Percentiles rank a stretch among this genome's conserved stretches.
These are phyloP conservation scores for Pseudogymnoascus verrucosus DNA, from an alignment of 2,329 filamentous ascomycete species.

Conservation along the genomic window DNA sequence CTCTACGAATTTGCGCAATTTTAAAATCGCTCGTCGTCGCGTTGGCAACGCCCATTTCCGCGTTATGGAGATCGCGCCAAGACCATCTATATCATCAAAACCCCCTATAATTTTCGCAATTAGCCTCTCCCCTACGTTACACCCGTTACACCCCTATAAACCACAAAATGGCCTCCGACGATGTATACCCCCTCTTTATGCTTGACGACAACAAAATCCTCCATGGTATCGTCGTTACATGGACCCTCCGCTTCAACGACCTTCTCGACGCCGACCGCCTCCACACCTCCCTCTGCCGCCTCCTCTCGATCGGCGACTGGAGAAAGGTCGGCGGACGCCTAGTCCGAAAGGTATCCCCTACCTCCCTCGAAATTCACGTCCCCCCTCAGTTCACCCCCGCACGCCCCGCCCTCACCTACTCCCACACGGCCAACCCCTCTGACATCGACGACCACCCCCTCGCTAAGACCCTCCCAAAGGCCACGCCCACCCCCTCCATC, in stretches of 20 bases:
- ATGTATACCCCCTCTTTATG: not conserved
- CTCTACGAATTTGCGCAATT: no score
- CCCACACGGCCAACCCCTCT: slow-evolving; percentile 30
- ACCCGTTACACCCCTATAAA: no score
- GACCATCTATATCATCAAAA: no score
- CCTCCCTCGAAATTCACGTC: slow-evolving; percentile 34
- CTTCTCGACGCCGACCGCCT: slow-evolving; percentile 36
- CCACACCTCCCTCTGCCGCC: slow-evolving; percentile 27
- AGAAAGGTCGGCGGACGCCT: slow-evolving; percentile 38
- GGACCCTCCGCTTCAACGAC: slow-evolving; percentile 33
- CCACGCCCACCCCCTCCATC: slow-evolving; percentile 25
- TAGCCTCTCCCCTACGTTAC: no score
- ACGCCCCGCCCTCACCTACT: slow-evolving; percentile 35
- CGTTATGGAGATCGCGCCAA: no score
- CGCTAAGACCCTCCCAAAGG: slow-evolving; percentile 30
- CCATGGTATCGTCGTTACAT: slow-evolving; percentile 10
- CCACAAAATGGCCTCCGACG: no score
- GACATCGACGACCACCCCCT: slow-evolving; percentile 35
- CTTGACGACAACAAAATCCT: slow-evolving; percentile 14
- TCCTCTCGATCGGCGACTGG: slow-evolving; percentile 38
- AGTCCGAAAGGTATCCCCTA: slow-evolving; percentile 15
- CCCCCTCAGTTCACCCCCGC: slow-evolving; percentile 29
- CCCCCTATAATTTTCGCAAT: no score
- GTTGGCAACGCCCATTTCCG: no score
- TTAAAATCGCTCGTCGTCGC: no score